Conservation (phyloP, 352 stramenopile genomes). For the Globisporangium carolinianum region DNA sequence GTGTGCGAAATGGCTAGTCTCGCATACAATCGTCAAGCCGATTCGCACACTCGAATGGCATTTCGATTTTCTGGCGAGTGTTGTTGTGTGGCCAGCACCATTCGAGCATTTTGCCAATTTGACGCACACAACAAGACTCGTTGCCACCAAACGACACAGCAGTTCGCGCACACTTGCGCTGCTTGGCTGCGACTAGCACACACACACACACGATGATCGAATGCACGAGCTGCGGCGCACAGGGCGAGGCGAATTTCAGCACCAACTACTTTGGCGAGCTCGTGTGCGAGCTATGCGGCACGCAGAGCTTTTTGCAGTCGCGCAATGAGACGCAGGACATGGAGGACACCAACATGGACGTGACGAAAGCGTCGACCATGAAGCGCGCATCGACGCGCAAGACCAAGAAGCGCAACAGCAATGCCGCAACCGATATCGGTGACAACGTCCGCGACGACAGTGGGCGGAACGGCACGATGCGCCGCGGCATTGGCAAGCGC, state of each 20-base stretch:
- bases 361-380: constrained; percentile 23
- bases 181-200: neutral
- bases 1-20: neutral
- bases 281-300: constrained; percentile 80
- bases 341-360: constrained; percentile 64
- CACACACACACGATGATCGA: constrained; percentile 38
- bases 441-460: neutral
- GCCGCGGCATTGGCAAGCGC: neutral
- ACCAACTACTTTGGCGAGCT: constrained; percentile 82
- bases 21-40: neutral
- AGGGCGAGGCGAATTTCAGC: constrained; percentile 74
- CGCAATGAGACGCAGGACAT: constrained; percentile 79
- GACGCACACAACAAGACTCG: too few relatives aligned
- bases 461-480: neutral
- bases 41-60: neutral
- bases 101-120: too few relatives aligned
- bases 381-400: constrained; percentile 29
- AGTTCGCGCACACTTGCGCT: too few relatives aligned
- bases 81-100: too few relatives aligned
- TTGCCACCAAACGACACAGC: too few relatives aligned
- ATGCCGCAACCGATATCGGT: neutral
- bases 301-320: constrained; percentile 73
- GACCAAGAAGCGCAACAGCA: constrained; percentile 5
- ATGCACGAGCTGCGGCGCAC: constrained; percentile 69
- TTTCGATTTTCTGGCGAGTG: neutral